Conservation (phyloP, 305 asterid genomes). For the Ilex paraguariensis region DNA sequence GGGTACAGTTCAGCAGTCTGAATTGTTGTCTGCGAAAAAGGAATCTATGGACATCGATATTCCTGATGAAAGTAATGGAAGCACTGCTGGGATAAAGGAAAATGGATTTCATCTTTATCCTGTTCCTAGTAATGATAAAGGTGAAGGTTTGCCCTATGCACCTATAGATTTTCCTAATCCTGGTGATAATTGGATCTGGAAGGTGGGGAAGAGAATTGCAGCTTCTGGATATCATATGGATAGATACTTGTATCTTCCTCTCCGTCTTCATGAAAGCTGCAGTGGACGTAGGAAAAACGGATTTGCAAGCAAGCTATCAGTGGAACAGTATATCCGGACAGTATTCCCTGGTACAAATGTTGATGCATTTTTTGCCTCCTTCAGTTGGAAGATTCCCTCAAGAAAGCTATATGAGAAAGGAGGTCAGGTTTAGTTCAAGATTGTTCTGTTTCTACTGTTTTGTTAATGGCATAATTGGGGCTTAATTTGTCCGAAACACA, state of each 20-base stretch:
- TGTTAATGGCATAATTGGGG: too few species aligned
- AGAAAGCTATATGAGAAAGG: neutral
- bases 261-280: constrained; percentile 16
- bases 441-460: neutral
- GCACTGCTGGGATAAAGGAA: constrained; percentile 18
- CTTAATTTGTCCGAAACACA: too few species aligned
- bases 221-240: constrained; percentile 51
- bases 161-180: constrained; percentile 79
- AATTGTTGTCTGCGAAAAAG: too few species aligned
- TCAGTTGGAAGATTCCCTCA: constrained; percentile 41
- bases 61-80: constrained; percentile 34
- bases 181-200: constrained; percentile 92
- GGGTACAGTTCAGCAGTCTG: too few species aligned
- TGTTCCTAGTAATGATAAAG: constrained; percentile 40
- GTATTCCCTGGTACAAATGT: constrained; percentile 25
- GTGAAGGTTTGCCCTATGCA: constrained; percentile 86
- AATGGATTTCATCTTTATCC: constrained; percentile 51
- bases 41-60: neutral
- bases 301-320: constrained; percentile 23
- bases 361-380: constrained; percentile 33
- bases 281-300: neutral
- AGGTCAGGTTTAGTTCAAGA: constrained; percentile 21
- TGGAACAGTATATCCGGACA: constrained; percentile 15
- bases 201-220: constrained; percentile 57
- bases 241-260: constrained; percentile 62